Percentiles rank a stretch among this genome's conserved stretches.
phyloP scores from a whole-genome alignment of 1,139 yeast species.

The Barnettozyma hawaiiensis region DNA sequence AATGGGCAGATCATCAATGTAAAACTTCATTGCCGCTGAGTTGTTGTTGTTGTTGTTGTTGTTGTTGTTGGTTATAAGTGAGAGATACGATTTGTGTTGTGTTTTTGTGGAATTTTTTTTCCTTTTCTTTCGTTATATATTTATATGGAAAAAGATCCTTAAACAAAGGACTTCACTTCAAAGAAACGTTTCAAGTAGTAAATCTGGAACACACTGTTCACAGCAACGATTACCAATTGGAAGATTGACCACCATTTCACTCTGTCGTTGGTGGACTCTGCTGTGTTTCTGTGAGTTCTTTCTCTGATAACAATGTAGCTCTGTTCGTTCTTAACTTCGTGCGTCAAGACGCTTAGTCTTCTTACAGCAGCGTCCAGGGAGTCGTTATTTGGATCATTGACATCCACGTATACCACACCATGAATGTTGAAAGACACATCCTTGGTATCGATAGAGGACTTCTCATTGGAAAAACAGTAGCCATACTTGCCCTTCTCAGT shows the following conservation, averaged over 20 bases:
- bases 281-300: slow-evolving; percentile 96
- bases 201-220: slow-evolving; percentile 87
- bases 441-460: slow-evolving; percentile 62
- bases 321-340: slow-evolving; percentile 88
- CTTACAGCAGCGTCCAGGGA: slow-evolving; percentile 82
- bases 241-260: slow-evolving; percentile 98
- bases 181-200: slow-evolving; percentile 91
- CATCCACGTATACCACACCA: slow-evolving; percentile 85
- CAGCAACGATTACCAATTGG: slow-evolving; percentile 81
- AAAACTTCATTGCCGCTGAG: slow-evolving; percentile 41
- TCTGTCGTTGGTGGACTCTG: slow-evolving; percentile 93
- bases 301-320: slow-evolving; percentile 92
- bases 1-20: slow-evolving; percentile 91
- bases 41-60: not conserved
- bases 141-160: too few species aligned
- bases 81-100: too few species aligned
- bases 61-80: not conserved
- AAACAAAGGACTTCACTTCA: slow-evolving; percentile 57
- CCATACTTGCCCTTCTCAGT: slow-evolving; percentile 65
- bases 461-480: slow-evolving; percentile 91
- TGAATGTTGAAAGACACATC: slow-evolving; percentile 95
- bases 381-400: slow-evolving; percentile 74
- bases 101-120: too few species aligned
- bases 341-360: slow-evolving; percentile 68
- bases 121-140: not conserved